Evolutionary conservation across 805 yeast species (phyloP).

Genomic region (Nakazawaea ishiwadae): DNA sequence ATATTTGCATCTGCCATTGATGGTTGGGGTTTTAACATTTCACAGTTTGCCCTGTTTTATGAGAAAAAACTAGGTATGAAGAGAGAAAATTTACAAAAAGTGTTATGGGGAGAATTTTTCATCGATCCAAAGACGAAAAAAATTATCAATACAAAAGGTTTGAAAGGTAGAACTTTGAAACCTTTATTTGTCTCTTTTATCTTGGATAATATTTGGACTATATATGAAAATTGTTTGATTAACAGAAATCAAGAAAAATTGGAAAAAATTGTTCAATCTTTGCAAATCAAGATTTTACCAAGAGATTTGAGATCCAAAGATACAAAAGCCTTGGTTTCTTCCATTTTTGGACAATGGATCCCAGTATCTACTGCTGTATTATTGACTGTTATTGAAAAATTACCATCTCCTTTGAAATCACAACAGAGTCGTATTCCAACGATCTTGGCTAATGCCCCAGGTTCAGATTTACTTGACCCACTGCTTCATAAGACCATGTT

Average conservation of each 20-base stretch:
- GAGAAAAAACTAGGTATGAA: slow-evolving; percentile 83
- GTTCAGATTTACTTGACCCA: slow-evolving; percentile 42
- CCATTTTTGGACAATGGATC: slow-evolving; percentile 87
- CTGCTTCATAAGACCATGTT: slow-evolving; percentile 51
- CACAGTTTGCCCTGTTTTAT: slow-evolving; percentile 84
- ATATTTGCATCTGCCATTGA: slow-evolving; percentile 88
- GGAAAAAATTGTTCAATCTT: slow-evolving; percentile 67
- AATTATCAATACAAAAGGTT: slow-evolving; percentile 61
- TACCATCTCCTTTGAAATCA: slow-evolving; percentile 80
- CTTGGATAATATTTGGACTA: slow-evolving; percentile 87
- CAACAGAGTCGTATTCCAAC: slow-evolving; percentile 69
- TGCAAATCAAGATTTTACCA: slow-evolving; percentile 64
- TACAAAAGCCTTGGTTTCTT: slow-evolving; percentile 51
- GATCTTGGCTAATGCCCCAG: slow-evolving; percentile 57
- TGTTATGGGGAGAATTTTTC: slow-evolving; percentile 94
- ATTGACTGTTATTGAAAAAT: slow-evolving; percentile 74
- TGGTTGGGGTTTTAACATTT: slow-evolving; percentile 95
- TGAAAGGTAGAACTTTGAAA: slow-evolving; percentile 57
- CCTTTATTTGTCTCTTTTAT: slow-evolving; percentile 86
- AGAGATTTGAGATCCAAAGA: slow-evolving; percentile 82
- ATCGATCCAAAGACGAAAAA: slow-evolving; percentile 88
- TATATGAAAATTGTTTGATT: slow-evolving; percentile 66
- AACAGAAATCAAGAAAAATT: slow-evolving; percentile 67
- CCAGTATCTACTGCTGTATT: slow-evolving; percentile 86
- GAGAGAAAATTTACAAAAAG: slow-evolving; percentile 70